Evolutionary conservation across 208 protist genomes (phyloP), one percentile per base, ranked within the genome.

Genomic region (Wallacemonas sp.): DNA sequence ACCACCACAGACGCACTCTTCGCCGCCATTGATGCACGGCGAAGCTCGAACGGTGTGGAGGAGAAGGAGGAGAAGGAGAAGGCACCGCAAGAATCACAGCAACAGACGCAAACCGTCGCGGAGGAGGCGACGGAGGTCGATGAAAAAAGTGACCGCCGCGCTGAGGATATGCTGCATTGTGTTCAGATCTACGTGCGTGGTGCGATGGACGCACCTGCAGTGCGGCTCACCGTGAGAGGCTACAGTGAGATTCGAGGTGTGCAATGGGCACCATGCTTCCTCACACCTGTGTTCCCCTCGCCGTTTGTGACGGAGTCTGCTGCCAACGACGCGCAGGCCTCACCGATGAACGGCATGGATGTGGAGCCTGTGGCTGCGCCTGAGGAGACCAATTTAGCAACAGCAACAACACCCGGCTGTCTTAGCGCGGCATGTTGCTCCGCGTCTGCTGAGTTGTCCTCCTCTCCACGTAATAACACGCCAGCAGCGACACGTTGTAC

Each of bases 261-360:
- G 19, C 59, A 67, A 5, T 96, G 84, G 83, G 86, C 90, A 0
- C 90, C 90, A 19, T 96, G 83, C 63, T 93, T 96, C 45, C 41
- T 96, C 17, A 41, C 51, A 2, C 51, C 51, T 15, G 51, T 42
- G 4, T 8, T 24, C 5, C 30, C 56, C 17, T 47, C 56, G 9
- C 39, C 56, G 15, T 30, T 19, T 31, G 56, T 49, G 46, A 26
- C 9, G 9, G 36, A n/a, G n/a, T n/a, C n/a, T n/a, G n/a, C n/a
- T n/a, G n/a, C n/a, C n/a, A 17, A 41, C 36, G 36, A 41, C 33
- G 46, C n/a, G 5, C 24, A 24, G 46, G 24, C 5, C 8, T 2
- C 46, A 33, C 21, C 24, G 44, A 49, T 54, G 31, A 34, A 51
- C 19, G 33, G 30, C n/a, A 24, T 68, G 41, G 62, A 61, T 31